phyloP scores from a whole-genome alignment of 177 flowering plant species.

The Vitis hybrid region DNA sequence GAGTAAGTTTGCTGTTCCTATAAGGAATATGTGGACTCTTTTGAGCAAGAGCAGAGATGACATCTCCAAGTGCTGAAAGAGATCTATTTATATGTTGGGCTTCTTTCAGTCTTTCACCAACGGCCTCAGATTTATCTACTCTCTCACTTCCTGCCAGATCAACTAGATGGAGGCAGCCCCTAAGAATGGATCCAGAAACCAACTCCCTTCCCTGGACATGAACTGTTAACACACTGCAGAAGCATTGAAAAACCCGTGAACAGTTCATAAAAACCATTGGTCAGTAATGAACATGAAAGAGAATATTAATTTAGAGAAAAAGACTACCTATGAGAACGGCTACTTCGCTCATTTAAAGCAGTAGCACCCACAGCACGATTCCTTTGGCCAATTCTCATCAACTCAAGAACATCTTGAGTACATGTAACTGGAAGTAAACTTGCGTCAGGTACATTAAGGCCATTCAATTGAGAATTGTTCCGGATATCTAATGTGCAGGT shows the following conservation, averaged over 20 bases:
- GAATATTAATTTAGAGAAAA: background rate
- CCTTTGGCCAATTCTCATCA: conserved; percentile 76
- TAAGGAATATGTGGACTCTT: conserved; percentile 86
- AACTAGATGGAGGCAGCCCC: conserved; percentile 85
- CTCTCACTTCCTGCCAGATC: conserved; percentile 98
- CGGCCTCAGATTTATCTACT: conserved; percentile 83
- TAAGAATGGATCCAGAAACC: conserved; percentile 60
- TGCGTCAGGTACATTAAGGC: conserved; percentile 95
- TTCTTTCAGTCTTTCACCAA: conserved; percentile 86
- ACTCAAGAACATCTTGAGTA: conserved; percentile 74
- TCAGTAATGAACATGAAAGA: background rate
- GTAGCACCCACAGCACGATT: conserved; percentile 98
- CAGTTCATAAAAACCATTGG: background rate
- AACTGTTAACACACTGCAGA: conserved; percentile 68
- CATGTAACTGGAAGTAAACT: conserved; percentile 63
- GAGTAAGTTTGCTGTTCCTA: conserved; percentile 93
- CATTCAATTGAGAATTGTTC: conserved; percentile 71
- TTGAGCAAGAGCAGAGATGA: conserved; percentile 84
- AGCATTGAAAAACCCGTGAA: conserved; percentile 2
- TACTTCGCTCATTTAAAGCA: conserved; percentile 86
- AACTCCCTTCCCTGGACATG: conserved; percentile 83
- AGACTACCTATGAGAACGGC: conserved; percentile 88
- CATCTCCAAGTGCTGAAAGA: conserved; percentile 93
- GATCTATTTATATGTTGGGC: conserved; percentile 89
- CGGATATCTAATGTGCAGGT: conserved; percentile 72